A percentile compares a stretch with the other conserved stretches of the same genome.
phyloP scores from a whole-genome alignment of 2,329 filamentous ascomycete genomes.

The Hirsutella minnesotensis region DNA sequence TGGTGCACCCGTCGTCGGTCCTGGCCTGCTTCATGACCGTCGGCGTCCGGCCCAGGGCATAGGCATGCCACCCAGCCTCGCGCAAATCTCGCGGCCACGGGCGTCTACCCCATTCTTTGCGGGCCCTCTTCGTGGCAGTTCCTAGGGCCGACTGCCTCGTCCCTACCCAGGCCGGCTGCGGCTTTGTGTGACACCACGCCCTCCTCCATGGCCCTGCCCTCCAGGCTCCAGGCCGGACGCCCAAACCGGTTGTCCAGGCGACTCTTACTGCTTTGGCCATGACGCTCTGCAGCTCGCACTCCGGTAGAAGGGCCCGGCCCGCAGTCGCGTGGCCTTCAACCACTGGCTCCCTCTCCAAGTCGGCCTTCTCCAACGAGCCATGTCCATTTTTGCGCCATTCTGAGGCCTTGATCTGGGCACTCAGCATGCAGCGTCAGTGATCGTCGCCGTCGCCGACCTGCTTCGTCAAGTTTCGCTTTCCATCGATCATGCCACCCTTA shows the following conservation, averaged over 20 bases:
- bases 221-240: not conserved
- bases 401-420: not conserved
- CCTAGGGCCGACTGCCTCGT: too few relatives aligned
- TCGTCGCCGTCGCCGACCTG: not conserved
- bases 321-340: constrained; percentile 2
- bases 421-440: not conserved
- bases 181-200: not conserved
- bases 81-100: too few relatives aligned
- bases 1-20: too few relatives aligned
- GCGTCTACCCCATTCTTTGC: too few relatives aligned
- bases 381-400: not conserved
- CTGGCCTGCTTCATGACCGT: too few relatives aligned
- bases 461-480: not conserved
- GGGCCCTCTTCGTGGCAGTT: too few relatives aligned
- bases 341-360: constrained; percentile 1
- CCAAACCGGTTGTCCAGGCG: not conserved
- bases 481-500: not conserved
- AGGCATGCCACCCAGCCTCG: too few relatives aligned
- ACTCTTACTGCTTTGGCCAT: not conserved
- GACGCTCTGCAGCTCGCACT: not conserved
- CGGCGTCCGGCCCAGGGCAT: too few relatives aligned
- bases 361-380: not conserved
- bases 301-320: not conserved
- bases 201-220: not conserved
- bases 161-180: not conserved